Percentiles rank a stretch among this genome's conserved stretches.
Evolutionary conservation across 139 green algal genomes (phyloP).

Genomic region (Volvox reticuliferus): DNA sequence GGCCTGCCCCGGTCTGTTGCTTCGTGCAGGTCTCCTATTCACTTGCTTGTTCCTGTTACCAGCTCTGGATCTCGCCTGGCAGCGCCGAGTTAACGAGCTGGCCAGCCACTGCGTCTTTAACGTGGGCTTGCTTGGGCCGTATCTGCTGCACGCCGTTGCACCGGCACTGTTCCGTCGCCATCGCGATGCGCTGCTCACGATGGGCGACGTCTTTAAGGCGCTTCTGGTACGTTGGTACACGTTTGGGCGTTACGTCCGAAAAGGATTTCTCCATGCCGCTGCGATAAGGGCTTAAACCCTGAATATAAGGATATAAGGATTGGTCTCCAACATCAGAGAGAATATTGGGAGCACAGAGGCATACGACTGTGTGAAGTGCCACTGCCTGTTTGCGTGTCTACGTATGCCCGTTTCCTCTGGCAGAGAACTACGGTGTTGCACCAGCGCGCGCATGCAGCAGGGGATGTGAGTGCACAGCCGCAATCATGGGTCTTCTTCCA

Average conservation of each 20-base stretch:
- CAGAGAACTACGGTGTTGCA: too few species aligned
- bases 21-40: constrained; percentile 10
- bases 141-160: neutral
- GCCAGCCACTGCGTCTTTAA: constrained; percentile 19
- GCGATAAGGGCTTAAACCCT: neutral
- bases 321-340: neutral
- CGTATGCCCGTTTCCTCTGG: too few species aligned
- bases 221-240: neutral
- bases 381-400: too few species aligned
- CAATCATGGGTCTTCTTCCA: too few species aligned
- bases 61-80: neutral
- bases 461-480: too few species aligned
- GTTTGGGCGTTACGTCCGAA: neutral
- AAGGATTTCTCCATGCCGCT: neutral
- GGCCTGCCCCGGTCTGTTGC: neutral
- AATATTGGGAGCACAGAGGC: neutral
- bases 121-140: constrained; percentile 27
- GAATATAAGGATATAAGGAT: neutral
- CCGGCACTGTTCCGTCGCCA: neutral
- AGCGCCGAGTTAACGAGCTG: neutral
- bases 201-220: neutral
- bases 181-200: neutral
- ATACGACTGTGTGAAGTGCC: too few species aligned
- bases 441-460: too few species aligned
- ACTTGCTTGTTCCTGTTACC: constrained; percentile 3